phyloP scores from a whole-genome alignment of 495 filamentous ascomycete genomes.

The Jackrogersella multiformis region DNA sequence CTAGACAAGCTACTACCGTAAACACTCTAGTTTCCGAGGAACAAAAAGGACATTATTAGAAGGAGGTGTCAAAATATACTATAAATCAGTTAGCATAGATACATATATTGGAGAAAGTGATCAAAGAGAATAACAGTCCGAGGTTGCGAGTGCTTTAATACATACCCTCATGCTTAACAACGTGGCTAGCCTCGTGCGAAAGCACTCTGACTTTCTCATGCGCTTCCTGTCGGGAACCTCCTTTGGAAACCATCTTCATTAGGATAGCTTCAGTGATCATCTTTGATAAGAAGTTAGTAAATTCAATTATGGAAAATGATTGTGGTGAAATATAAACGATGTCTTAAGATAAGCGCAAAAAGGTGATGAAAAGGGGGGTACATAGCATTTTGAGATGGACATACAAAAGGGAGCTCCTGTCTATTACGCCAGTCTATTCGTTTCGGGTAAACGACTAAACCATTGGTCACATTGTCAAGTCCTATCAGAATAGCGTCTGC shows the following conservation, averaged over 20 bases:
- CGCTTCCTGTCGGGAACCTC: conserved; percentile 83
- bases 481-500: conserved; percentile 85
- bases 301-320: background rate
- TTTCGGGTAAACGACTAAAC: conserved; percentile 86
- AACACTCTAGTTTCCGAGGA: background rate
- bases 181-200: conserved; percentile 80
- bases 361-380: background rate
- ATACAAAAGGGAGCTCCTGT: conserved; percentile 35
- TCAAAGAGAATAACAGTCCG: background rate
- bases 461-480: conserved; percentile 83
- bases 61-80: too few species aligned
- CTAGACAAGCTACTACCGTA: background rate
- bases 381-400: background rate
- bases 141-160: background rate
- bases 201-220: conserved; percentile 93
- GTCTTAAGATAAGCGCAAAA: background rate
- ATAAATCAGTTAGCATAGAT: background rate
- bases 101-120: background rate
- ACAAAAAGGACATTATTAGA: background rate
- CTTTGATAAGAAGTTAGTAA: conserved; percentile 4
- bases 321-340: background rate
- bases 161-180: conserved; percentile 78
- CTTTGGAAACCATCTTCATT: conserved; percentile 82
- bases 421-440: conserved; percentile 74
- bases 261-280: conserved; percentile 67